Percentiles rank a stretch among this genome's conserved stretches.
phyloP scores from a whole-genome alignment of 108 stramenopile genomes.

The Schizochytrium sp. region DNA sequence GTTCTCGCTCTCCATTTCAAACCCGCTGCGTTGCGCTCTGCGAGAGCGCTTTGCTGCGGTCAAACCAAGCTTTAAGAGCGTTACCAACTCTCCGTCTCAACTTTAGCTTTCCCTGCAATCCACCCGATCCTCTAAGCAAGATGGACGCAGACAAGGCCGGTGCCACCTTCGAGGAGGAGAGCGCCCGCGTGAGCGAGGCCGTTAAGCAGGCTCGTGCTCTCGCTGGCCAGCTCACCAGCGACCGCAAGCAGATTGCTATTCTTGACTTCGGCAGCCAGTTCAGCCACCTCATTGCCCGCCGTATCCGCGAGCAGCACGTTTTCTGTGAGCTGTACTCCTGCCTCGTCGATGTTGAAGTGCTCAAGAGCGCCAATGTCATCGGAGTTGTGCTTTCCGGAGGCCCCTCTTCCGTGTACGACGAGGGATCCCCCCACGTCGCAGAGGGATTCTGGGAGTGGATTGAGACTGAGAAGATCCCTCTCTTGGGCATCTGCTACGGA shows the following conservation, averaged over 20 bases:
- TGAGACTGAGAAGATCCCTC: constrained; percentile 85
- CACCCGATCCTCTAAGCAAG: neutral
- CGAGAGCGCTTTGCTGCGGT: no score
- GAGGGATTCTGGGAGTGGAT: constrained; percentile 91
- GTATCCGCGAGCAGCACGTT: constrained; percentile 94
- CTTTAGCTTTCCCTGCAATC: no score
- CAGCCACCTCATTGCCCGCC: constrained; percentile 96
- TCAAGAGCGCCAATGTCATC: constrained; percentile 74
- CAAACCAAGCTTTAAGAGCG: no score
- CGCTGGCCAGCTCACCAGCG: constrained; percentile 55
- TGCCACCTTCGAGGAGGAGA: constrained; percentile 37
- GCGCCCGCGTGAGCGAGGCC: constrained; percentile 59
- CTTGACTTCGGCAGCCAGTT: constrained; percentile 99
- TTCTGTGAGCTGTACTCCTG: constrained; percentile 97
- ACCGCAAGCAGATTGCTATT: constrained; percentile 87
- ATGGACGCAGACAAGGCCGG: constrained; percentile 53
- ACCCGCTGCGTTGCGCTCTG: no score
- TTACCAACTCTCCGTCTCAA: no score
- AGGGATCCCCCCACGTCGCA: constrained; percentile 92
- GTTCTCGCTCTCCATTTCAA: no score
- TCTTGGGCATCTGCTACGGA: constrained; percentile 98
- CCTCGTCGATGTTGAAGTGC: constrained; percentile 83
- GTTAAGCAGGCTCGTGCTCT: constrained; percentile 53
- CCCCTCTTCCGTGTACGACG: constrained; percentile 90
- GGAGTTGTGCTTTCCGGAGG: constrained; percentile 96